Percentiles rank a stretch among this genome's conserved stretches.
These are phyloP conservation scores for Euphorbia lathyris DNA, from an alignment of 345 rosid genomes.

Conservation along the genomic window DNA sequence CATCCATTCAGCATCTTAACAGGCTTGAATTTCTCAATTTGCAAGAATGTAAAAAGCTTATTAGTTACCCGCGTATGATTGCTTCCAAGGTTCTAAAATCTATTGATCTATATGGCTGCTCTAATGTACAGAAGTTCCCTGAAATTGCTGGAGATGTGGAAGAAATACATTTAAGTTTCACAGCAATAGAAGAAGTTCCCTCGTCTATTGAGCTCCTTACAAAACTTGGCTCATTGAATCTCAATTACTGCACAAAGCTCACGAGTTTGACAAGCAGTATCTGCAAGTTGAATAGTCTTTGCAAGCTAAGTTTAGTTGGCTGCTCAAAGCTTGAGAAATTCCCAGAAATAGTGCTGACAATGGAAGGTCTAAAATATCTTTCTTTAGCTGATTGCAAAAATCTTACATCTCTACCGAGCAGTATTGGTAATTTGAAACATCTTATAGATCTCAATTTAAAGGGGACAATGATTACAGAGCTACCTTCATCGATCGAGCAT, in stretches of 20 bases:
- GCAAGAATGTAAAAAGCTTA: not conserved
- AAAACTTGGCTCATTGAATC: not conserved
- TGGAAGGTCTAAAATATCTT: not conserved
- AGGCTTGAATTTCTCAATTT: constrained; percentile 10
- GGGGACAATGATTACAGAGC: not conserved
- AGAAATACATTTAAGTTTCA: not conserved
- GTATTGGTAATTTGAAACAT: not conserved
- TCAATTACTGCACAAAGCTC: not conserved
- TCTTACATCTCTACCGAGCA: not conserved
- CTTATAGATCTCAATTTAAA: not conserved
- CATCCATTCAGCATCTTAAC: constrained; percentile 6
- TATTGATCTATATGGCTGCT: not conserved
- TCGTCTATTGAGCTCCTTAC: not conserved
- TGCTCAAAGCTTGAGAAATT: constrained; percentile 6
- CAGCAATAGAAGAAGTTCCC: not conserved
- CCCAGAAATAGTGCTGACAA: not conserved
- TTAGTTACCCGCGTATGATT: not conserved
- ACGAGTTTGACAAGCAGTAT: not conserved
- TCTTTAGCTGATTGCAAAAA: not conserved
- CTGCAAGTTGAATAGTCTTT: not conserved
- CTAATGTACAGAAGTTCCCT: constrained; percentile 1
- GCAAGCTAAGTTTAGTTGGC: not conserved
- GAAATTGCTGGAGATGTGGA: constrained; percentile 7
- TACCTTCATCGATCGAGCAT: not conserved
- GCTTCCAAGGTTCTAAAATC: not conserved